Evolutionary conservation across 179 eudicot species (phyloP).

Genomic region (Spergularia azorica): DNA sequence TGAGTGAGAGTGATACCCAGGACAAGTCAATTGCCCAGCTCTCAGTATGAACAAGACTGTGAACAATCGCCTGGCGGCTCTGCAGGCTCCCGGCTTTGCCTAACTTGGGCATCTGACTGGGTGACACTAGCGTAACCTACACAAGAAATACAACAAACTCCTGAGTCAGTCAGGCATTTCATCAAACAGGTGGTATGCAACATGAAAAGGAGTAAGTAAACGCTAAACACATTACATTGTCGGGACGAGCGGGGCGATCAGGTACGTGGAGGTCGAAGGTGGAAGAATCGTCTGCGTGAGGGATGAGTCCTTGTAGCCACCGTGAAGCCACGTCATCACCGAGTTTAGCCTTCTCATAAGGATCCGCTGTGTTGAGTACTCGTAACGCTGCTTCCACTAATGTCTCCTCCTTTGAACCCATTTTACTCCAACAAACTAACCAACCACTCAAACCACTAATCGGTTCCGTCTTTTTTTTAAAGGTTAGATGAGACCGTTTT

Average conservation of each 20-base stretch:
- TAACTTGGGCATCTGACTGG: conserved; percentile 87
- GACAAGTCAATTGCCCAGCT: conserved; percentile 99
- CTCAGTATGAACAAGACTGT: conserved; percentile 86
- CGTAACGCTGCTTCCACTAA: conserved; percentile 70
- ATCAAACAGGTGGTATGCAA: conserved; percentile 43
- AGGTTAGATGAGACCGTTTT: no score
- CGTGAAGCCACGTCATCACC: conserved; percentile 62
- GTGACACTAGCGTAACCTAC: conserved; percentile 82
- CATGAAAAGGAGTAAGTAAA: background rate
- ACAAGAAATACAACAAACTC: background rate
- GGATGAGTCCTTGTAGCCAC: conserved; percentile 69
- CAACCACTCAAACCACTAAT: no score
- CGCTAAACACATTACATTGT: conserved; percentile 35
- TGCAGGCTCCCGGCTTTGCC: conserved; percentile 94
- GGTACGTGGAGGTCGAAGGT: conserved; percentile 46
- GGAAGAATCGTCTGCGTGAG: conserved; percentile 48
- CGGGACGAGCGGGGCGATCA: conserved; percentile 75
- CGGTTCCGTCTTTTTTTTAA: no score
- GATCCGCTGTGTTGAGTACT: conserved; percentile 71
- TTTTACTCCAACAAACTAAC: no score
- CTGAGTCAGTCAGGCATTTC: conserved; percentile 34
- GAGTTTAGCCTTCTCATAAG: conserved; percentile 66
- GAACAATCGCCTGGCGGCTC: conserved; percentile 88
- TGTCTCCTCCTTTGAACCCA: conserved; percentile 23
- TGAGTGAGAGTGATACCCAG: conserved; percentile 53